Base-by-base conservation (phyloP, 1,139 yeast species). In the Lodderomyces oxycetoniae region DNA sequence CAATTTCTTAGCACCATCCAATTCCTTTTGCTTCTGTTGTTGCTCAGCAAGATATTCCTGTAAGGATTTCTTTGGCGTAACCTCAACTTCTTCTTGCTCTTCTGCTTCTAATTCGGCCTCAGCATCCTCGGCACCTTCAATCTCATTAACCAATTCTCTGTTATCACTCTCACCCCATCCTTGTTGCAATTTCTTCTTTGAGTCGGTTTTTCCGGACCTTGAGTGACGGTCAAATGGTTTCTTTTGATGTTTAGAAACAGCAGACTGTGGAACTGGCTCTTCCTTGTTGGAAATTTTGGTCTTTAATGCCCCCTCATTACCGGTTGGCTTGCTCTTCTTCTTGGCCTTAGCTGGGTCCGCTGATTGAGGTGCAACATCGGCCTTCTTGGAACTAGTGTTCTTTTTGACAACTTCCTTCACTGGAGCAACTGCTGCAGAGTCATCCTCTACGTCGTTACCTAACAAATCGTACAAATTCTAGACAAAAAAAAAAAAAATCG, bases 261-360 rank as follows among this genome's bases (percentile, higher is more conserved):
- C 67, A 30, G 69, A 43, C 31, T 74, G 64, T 59, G 86, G 79
- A 42, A 72, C 81, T 45, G 77, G 69, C 48, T 74, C 75, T 40
- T 73, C 61, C 59, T 66, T 78, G 89, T 89, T 89, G 71, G 79
- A 77, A 57, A 63, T 55, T 72, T 77, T 80, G 76, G 71, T 78
- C 67, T 75, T 83, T 63, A 80, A 67, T 46, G 94, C 95, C 54
- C 87, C 95, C 58, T 88, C 96, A 72, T 87, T 89, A 62, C 95
- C 95, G 50, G 81, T 64, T 61, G 74, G 74, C 57, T 80, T 70
- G 64, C 71, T 73, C 67, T 85, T 82, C 67, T 85, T 82, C 70
- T 73, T 83, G 51, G 95, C 89, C 68, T 74, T 80, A 51, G 89
- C 64, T 59, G 83, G 81, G 71, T 81, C 84, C 46, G 89, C 88